Percentiles rank a stretch among this genome's conserved stretches.
These are phyloP conservation scores for Boletus coccyginus DNA, from an alignment of 768 basidiomycete species.

Conservation along the genomic window DNA sequence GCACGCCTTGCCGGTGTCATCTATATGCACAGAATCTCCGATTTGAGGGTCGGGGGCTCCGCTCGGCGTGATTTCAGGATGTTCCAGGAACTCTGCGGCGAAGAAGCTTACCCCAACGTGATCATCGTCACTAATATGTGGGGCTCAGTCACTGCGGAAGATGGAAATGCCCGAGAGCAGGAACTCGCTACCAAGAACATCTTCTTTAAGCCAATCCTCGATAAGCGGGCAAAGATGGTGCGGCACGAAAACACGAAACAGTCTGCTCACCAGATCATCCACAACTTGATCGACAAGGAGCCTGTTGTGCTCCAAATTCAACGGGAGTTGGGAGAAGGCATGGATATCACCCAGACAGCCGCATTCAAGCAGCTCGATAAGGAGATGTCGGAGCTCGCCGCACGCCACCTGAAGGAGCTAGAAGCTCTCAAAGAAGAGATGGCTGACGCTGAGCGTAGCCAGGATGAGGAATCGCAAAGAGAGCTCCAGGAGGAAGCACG, in stretches of 20 bases:
- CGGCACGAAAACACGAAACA: constrained; percentile 42
- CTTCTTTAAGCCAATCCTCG: constrained; percentile 52
- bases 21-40: constrained; percentile 53
- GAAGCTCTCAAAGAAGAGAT: constrained; percentile 46
- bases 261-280: constrained; percentile 47
- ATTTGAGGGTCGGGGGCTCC: constrained; percentile 47
- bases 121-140: constrained; percentile 55
- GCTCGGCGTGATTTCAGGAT: constrained; percentile 48
- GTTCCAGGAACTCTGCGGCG: constrained; percentile 54
- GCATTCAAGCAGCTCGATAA: constrained; percentile 52
- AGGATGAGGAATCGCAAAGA: constrained; percentile 46
- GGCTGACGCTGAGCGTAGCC: constrained; percentile 40
- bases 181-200: constrained; percentile 40
- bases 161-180: constrained; percentile 40
- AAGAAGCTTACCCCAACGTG: constrained; percentile 47
- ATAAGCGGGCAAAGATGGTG: constrained; percentile 41
- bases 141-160: constrained; percentile 37
- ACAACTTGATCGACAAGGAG: constrained; percentile 37
- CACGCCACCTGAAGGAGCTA: constrained; percentile 46
- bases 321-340: constrained; percentile 46
- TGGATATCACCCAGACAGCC: constrained; percentile 50
- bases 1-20: constrained; percentile 46
- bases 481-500: constrained; percentile 42
- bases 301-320: constrained; percentile 52
- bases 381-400: constrained; percentile 47